Evolutionary conservation across 106 monocot genomes (phyloP).

Genomic region (Vanilla planifolia): DNA sequence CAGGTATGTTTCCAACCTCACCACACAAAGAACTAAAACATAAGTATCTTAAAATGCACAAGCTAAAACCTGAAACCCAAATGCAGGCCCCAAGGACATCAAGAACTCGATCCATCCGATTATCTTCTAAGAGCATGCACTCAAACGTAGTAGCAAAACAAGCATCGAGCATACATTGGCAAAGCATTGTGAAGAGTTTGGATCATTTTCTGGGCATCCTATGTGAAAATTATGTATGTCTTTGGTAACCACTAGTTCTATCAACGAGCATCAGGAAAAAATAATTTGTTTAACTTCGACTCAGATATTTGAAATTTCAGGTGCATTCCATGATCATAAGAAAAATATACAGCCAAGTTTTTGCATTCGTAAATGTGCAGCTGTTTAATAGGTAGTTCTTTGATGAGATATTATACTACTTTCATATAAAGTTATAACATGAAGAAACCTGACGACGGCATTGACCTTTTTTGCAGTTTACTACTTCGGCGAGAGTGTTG

Average conservation of each 20-base stretch:
- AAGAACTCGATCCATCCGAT: constrained; percentile 52
- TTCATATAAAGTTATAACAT: not conserved
- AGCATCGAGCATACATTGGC: constrained; percentile 85
- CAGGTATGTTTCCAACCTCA: constrained; percentile 42
- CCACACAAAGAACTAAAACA: not conserved
- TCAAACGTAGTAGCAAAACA: constrained; percentile 62
- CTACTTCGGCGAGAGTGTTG: constrained; percentile 94
- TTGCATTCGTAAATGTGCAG: constrained; percentile 91
- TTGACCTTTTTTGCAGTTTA: constrained; percentile 32
- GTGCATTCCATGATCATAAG: constrained; percentile 80
- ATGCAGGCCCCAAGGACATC: constrained; percentile 67
- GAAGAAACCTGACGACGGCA: not conserved
- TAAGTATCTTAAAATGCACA: not conserved
- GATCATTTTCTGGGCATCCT: constrained; percentile 41
- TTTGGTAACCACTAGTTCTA: not conserved
- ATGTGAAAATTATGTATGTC: constrained; percentile 57
- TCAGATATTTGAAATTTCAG: constrained; percentile 29
- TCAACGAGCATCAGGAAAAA: not conserved
- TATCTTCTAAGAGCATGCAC: constrained; percentile 62
- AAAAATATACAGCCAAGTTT: constrained; percentile 84
- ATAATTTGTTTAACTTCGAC: not conserved
- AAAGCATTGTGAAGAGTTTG: constrained; percentile 77
- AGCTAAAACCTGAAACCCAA: constrained; percentile 3
- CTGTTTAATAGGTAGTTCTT: constrained; percentile 79
- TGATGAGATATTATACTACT: not conserved